Evolutionary conservation across 495 filamentous ascomycete species (phyloP).

Genomic region (Annulohypoxylon stygium): DNA sequence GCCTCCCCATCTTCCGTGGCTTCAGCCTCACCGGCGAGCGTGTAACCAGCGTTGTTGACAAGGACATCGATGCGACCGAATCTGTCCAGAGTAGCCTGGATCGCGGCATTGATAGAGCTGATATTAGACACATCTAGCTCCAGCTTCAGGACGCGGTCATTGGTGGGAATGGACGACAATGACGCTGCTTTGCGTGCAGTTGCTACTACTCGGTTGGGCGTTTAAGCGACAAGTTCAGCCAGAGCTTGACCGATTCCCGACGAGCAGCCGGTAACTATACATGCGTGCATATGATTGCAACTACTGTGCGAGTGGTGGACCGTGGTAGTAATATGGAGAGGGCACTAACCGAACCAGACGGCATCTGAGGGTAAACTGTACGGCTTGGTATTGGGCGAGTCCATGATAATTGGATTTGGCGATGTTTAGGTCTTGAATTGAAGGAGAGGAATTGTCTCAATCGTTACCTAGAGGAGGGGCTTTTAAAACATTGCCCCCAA

Average conservation of each 20-base stretch:
- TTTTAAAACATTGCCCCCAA: too few relatives aligned
- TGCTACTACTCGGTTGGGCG: slow-evolving; percentile 62
- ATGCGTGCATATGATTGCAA: background rate
- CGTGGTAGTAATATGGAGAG: slow-evolving; percentile 14
- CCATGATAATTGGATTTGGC: slow-evolving; percentile 39
- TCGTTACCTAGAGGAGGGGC: too few relatives aligned
- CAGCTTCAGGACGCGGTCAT: slow-evolving; percentile 58
- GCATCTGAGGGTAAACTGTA: slow-evolving; percentile 63
- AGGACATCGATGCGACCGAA: slow-evolving; percentile 67
- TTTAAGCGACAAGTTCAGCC: slow-evolving; percentile 54
- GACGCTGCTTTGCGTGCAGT: slow-evolving; percentile 58
- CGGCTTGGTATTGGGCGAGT: slow-evolving; percentile 51
- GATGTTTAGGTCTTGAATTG: slow-evolving; percentile 1
- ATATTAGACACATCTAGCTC: slow-evolving; percentile 60
- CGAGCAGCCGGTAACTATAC: slow-evolving; percentile 64
- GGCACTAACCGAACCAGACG: slow-evolving; percentile 64
- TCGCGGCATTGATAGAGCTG: slow-evolving; percentile 56
- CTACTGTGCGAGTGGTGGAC: background rate
- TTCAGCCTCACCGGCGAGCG: slow-evolving; percentile 62
- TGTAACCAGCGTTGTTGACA: slow-evolving; percentile 70
- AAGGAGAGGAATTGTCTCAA: too few relatives aligned
- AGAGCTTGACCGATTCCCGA: slow-evolving; percentile 62
- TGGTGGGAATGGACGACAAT: slow-evolving; percentile 56
- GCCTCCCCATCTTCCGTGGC: slow-evolving; percentile 55
- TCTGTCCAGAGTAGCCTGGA: slow-evolving; percentile 52